A percentile compares a stretch with the other conserved stretches of the same genome.
These are phyloP conservation scores for Claviceps digitariae DNA, from an alignment of 2,329 filamentous ascomycete species.

Conservation along the genomic window DNA sequence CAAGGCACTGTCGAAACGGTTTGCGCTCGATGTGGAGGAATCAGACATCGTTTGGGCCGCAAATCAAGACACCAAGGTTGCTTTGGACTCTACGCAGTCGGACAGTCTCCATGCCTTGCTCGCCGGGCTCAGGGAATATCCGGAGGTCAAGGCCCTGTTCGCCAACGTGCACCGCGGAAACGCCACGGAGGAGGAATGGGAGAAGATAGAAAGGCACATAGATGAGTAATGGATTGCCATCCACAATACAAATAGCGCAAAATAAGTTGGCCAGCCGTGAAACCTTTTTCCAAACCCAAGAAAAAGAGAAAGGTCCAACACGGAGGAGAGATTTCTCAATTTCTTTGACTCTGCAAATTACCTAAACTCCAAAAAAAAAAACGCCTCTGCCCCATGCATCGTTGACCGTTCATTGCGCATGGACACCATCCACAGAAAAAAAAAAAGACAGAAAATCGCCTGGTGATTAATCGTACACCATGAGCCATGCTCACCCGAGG, in stretches of 20 bases:
- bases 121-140: conserved; percentile 47
- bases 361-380: conserved; percentile 4
- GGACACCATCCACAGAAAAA: background rate
- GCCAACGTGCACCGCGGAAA: conserved; percentile 48
- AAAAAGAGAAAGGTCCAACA: background rate
- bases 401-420: background rate
- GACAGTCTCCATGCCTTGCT: conserved; percentile 46
- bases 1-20: conserved; percentile 41
- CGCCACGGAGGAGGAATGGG: conserved; percentile 40
- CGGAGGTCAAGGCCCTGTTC: conserved; percentile 68
- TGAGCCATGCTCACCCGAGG: background rate
- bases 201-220: conserved; percentile 36
- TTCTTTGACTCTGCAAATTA: background rate
- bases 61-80: conserved; percentile 64
- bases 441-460: background rate
- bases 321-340: background rate
- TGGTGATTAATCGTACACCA: conserved; percentile 3
- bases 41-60: conserved; percentile 77
- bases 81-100: conserved; percentile 42
- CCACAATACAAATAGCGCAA: background rate
- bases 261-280: background rate
- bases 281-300: background rate
- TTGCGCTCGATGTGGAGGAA: conserved; percentile 54
- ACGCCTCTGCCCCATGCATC: conserved; percentile 5
- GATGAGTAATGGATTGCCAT: conserved; percentile 24